These are phyloP conservation scores for Colletotrichum agaves DNA, from an alignment of 2,329 filamentous ascomycete species.

Conservation along the genomic window DNA sequence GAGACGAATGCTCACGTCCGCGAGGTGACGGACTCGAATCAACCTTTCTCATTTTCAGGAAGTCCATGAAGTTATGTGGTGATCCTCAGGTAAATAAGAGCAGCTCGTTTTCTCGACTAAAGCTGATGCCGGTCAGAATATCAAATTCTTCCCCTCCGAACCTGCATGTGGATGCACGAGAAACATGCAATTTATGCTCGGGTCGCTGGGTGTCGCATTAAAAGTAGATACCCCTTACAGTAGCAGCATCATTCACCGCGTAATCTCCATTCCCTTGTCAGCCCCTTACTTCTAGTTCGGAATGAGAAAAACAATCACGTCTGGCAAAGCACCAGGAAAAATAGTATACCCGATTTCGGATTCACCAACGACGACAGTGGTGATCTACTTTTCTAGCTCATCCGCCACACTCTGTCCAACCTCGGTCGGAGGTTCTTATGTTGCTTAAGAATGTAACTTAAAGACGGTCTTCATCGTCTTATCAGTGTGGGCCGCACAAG, in stretches of 20 bases:
- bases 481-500: too few relatives aligned
- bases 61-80: too few relatives aligned
- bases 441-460: too few relatives aligned
- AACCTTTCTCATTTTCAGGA: too few relatives aligned
- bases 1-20: too few relatives aligned
- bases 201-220: background rate
- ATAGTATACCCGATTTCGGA: conserved; percentile 41
- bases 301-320: conserved; percentile 21
- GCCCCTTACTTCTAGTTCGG: conserved; percentile 12
- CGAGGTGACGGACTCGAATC: too few relatives aligned
- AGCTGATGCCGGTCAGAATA: too few relatives aligned
- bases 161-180: background rate
- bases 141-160: background rate
- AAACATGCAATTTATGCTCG: background rate
- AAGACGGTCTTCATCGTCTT: too few relatives aligned
- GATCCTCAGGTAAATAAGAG: too few relatives aligned
- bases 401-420: conserved; percentile 31
- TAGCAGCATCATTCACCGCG: background rate
- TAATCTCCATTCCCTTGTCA: conserved; percentile 8
- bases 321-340: conserved; percentile 10
- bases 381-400: conserved; percentile 21
- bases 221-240: conserved; percentile 4
- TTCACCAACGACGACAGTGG: conserved; percentile 4
- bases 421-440: too few relatives aligned
- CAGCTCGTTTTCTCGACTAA: too few relatives aligned